Conservation (phyloP, 2,329 filamentous ascomycete species). For the Metarhizium album region DNA sequence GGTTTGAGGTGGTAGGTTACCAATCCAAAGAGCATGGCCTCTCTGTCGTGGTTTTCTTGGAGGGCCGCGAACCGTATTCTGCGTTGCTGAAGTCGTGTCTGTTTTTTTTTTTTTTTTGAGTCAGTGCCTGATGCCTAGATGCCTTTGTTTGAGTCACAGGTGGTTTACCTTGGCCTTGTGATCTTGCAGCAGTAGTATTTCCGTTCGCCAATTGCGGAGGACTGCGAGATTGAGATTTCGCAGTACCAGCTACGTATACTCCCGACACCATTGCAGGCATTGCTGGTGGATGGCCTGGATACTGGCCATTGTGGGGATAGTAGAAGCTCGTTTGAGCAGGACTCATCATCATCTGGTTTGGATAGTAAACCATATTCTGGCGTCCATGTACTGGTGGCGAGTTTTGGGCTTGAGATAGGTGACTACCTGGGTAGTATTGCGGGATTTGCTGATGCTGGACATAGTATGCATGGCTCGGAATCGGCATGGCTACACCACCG, state of each 20-base stretch:
- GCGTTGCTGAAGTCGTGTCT: slow-evolving; percentile 7
- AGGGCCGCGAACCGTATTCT: slow-evolving; percentile 22
- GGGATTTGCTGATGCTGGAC: slow-evolving; percentile 32
- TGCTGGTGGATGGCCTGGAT: slow-evolving; percentile 19
- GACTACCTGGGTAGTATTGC: slow-evolving; percentile 32
- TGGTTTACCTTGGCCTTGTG: slow-evolving; percentile 14
- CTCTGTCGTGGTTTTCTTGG: slow-evolving; percentile 42
- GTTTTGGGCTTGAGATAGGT: slow-evolving; percentile 27
- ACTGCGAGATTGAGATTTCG: slow-evolving; percentile 6
- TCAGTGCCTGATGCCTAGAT: neutral
- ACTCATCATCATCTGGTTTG: slow-evolving; percentile 31
- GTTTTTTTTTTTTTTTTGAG: slow-evolving; percentile 13
- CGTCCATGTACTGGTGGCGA: slow-evolving; percentile 24
- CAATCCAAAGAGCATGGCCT: slow-evolving; percentile 88
- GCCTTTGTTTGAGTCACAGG: neutral
- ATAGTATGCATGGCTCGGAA: slow-evolving; percentile 36
- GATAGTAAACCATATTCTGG: slow-evolving; percentile 32
- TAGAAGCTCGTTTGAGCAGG: slow-evolving; percentile 33
- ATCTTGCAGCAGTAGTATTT: neutral
- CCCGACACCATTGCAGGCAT: slow-evolving; percentile 22
- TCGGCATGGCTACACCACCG: slow-evolving; percentile 26
- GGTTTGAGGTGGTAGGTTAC: slow-evolving; percentile 79
- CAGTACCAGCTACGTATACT: slow-evolving; percentile 22
- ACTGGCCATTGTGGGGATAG: slow-evolving; percentile 30
- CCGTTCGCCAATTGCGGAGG: slow-evolving; percentile 8